Evolutionary conservation across 1,284 basidiomycete species (phyloP).

Genomic region (Coriolopsis trogii): DNA sequence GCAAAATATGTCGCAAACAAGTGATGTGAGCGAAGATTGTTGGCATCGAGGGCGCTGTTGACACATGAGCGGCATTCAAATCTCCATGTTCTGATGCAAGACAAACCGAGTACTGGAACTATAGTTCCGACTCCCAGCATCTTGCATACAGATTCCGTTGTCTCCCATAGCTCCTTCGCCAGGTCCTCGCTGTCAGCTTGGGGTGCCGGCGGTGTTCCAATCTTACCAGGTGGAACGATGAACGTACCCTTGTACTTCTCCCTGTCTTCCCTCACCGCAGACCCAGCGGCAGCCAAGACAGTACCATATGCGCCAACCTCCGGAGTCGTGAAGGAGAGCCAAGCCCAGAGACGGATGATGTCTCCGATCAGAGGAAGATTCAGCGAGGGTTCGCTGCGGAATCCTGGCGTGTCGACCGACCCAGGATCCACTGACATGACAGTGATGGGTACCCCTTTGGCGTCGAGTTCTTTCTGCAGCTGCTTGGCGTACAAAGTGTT

Average conservation of each 20-base stretch:
- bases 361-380: slow-evolving; percentile 13
- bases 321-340: slow-evolving; percentile 16
- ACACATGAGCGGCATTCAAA: too few relatives aligned
- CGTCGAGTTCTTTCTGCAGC: slow-evolving; percentile 34
- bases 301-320: slow-evolving; percentile 44
- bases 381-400: slow-evolving; percentile 13
- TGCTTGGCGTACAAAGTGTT: slow-evolving; percentile 34
- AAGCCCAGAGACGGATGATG: slow-evolving; percentile 15
- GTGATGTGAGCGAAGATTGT: too few relatives aligned
- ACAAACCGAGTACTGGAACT: too few relatives aligned
- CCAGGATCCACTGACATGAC: slow-evolving; percentile 42
- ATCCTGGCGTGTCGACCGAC: slow-evolving; percentile 10
- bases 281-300: slow-evolving; percentile 50
- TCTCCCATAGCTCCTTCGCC: slow-evolving; percentile 48
- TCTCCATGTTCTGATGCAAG: too few relatives aligned
- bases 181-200: slow-evolving; percentile 41
- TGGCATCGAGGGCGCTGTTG: too few relatives aligned
- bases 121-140: too few relatives aligned
- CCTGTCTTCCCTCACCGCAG: slow-evolving; percentile 36
- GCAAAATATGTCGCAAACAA: too few relatives aligned
- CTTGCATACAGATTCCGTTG: too few relatives aligned
- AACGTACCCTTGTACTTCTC: slow-evolving; percentile 51
- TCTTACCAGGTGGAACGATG: slow-evolving; percentile 42
- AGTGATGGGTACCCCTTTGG: slow-evolving; percentile 34
- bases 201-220: slow-evolving; percentile 32